Conservation (phyloP, 768 basidiomycete genomes). For the Russula sp. region DNA sequence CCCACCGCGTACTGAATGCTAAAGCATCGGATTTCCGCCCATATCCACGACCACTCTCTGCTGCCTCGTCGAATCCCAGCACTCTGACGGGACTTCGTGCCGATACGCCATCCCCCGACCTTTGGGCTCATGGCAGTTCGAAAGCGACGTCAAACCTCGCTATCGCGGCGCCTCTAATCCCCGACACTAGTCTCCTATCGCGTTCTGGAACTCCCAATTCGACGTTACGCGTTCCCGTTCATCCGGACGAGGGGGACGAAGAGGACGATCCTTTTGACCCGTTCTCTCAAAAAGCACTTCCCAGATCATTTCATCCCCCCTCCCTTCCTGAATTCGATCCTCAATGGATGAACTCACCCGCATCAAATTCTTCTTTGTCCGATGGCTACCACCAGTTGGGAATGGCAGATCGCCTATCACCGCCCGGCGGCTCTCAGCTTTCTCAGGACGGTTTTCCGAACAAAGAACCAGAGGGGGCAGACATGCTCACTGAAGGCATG, state of each 20-base stretch:
- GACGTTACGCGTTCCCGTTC: constrained; percentile 56
- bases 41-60: constrained; percentile 71
- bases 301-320: constrained; percentile 57
- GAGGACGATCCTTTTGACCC: constrained; percentile 88
- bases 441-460: constrained; percentile 22
- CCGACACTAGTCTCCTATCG: constrained; percentile 50
- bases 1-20: constrained; percentile 80
- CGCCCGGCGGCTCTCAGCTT: constrained; percentile 13
- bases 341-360: constrained; percentile 49
- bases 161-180: constrained; percentile 84
- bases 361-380: constrained; percentile 45
- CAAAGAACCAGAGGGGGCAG: constrained; percentile 47
- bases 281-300: constrained; percentile 47
- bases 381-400: constrained; percentile 39
- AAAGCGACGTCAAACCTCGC: constrained; percentile 80
- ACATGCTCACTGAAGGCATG: constrained; percentile 83
- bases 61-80: constrained; percentile 57
- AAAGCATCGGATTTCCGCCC: constrained; percentile 90
- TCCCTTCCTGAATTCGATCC: constrained; percentile 58
- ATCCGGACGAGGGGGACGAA: constrained; percentile 55
- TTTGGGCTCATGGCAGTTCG: constrained; percentile 73
- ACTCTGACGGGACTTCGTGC: constrained; percentile 47
- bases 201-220: constrained; percentile 66
- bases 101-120: constrained; percentile 83
- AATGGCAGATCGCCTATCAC: constrained; percentile 22